Evolutionary conservation across 306 rosid genomes (phyloP).

Genomic region (Cicer yamashitae): DNA sequence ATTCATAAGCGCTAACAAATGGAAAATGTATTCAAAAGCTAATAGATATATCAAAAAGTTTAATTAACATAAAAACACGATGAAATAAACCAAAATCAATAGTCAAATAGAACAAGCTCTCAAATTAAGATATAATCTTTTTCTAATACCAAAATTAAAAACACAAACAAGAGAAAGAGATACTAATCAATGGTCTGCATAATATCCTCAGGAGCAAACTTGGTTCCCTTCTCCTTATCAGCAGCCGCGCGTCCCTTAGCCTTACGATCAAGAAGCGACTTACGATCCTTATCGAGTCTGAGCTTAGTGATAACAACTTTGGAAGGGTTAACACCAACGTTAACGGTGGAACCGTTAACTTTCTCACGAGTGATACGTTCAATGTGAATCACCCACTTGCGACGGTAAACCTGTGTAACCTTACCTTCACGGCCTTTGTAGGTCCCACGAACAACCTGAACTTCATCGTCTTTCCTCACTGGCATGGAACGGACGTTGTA

Average conservation of each 20-base stretch:
- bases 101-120: constrained; percentile 27
- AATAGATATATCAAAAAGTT: neutral
- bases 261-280: constrained; percentile 81
- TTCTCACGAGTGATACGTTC: constrained; percentile 91
- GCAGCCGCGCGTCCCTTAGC: constrained; percentile 91
- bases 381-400: constrained; percentile 87
- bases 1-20: neutral
- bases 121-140: neutral
- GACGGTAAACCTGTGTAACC: constrained; percentile 84
- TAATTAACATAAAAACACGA: constrained; percentile 7
- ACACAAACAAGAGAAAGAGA: neutral
- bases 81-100: neutral
- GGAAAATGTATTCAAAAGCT: neutral
- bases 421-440: constrained; percentile 92
- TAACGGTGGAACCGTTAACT: constrained; percentile 89
- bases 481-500: constrained; percentile 87
- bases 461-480: constrained; percentile 85
- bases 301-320: constrained; percentile 81
- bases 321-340: constrained; percentile 81
- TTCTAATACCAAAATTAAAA: neutral
- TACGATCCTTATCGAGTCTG: constrained; percentile 83
- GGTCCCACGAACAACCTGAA: constrained; percentile 80
- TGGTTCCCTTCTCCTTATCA: constrained; percentile 88
- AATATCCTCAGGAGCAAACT: constrained; percentile 84
- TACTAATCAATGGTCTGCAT: constrained; percentile 82